These are phyloP conservation scores for Pseudogymnoascus sp. DNA, from an alignment of 2,329 filamentous ascomycete genomes.

Conservation along the genomic window DNA sequence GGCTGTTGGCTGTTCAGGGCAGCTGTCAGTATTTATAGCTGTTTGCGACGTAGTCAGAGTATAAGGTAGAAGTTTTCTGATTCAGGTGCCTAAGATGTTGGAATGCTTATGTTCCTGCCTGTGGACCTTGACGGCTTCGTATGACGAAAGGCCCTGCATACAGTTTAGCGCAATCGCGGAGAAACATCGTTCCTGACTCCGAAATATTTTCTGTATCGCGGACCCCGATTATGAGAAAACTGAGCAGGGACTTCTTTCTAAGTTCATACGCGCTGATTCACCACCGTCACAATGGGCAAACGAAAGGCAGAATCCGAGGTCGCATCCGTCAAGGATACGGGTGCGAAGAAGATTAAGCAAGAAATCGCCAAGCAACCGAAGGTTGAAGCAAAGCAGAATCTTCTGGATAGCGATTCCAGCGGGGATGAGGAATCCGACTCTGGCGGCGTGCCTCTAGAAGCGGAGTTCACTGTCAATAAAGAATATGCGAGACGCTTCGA, in stretches of 20 bases:
- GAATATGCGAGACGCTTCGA: constrained; percentile 87
- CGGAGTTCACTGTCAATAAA: constrained; percentile 73
- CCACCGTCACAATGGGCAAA: constrained; percentile 27
- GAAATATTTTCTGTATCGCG: constrained; percentile 14
- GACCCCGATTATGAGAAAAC: constrained; percentile 9
- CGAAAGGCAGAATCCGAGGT: constrained; percentile 28
- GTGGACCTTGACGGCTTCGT: constrained; percentile 11
- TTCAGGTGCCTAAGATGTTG: constrained; percentile 4
- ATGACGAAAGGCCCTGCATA: constrained; percentile 14
- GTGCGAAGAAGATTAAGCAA: constrained; percentile 29
- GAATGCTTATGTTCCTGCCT: constrained; percentile 11
- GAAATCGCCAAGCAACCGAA: constrained; percentile 18
- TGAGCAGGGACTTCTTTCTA: constrained; percentile 8
- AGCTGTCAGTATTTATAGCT: neutral
- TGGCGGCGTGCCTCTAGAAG: constrained; percentile 31
- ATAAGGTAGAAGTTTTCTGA: neutral
- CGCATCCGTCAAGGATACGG: constrained; percentile 15
- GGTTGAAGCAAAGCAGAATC: constrained; percentile 29
- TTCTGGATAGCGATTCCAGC: constrained; percentile 44
- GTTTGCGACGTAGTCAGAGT: neutral
- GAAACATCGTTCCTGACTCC: constrained; percentile 8
- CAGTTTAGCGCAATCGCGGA: constrained; percentile 11
- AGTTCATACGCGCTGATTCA: neutral
- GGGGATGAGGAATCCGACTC: constrained; percentile 31
- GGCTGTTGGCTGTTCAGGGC: neutral